A percentile compares a stretch with the other conserved stretches of the same genome.
Evolutionary conservation across 1,284 basidiomycete genomes (phyloP).

Genomic region (Cutaneotrichosporon mucoides): DNA sequence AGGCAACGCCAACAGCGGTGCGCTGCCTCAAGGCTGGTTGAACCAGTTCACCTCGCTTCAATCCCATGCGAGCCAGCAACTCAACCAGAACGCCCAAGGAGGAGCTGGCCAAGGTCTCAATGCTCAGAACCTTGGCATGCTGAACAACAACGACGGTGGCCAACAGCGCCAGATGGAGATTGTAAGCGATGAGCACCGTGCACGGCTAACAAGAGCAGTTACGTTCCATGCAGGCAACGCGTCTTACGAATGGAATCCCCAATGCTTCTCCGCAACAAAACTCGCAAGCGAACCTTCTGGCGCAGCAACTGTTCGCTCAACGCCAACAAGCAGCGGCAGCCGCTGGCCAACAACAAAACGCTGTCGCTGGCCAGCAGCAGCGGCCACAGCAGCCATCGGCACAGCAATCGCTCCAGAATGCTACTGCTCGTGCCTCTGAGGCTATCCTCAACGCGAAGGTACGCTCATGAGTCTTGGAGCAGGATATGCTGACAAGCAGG

Average conservation of each 20-base stretch:
- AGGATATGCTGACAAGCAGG: constrained; percentile 7
- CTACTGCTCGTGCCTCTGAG: constrained; percentile 4
- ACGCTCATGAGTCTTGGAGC: no score
- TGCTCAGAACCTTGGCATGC: constrained; percentile 1
- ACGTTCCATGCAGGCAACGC: constrained; percentile 18
- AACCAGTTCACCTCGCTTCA: constrained; percentile 18
- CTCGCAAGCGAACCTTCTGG: constrained; percentile 5
- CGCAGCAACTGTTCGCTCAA: constrained; percentile 14
- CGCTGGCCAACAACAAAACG: constrained; percentile 10
- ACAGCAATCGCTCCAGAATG: constrained; percentile 5
- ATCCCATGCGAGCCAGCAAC: constrained; percentile 12
- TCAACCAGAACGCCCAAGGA: constrained; percentile 7
- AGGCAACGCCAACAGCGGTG: constrained; percentile 2
- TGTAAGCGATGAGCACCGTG: constrained; percentile 2
- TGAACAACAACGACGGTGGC: constrained; percentile 3
- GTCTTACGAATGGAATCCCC: constrained; percentile 1
- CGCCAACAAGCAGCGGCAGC: constrained; percentile 7
- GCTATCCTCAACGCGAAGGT: constrained; percentile 13
- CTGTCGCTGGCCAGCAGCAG: neutral
- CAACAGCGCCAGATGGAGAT: constrained; percentile 18
- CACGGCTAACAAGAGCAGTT: constrained; percentile 5
- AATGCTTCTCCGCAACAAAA: constrained; percentile 9
- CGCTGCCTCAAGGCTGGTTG: constrained; percentile 15
- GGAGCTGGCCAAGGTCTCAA: neutral
- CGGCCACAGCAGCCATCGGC: constrained; percentile 5